Conservation (phyloP, 2,329 filamentous ascomycete genomes). For the Colletotrichum spinosum region DNA sequence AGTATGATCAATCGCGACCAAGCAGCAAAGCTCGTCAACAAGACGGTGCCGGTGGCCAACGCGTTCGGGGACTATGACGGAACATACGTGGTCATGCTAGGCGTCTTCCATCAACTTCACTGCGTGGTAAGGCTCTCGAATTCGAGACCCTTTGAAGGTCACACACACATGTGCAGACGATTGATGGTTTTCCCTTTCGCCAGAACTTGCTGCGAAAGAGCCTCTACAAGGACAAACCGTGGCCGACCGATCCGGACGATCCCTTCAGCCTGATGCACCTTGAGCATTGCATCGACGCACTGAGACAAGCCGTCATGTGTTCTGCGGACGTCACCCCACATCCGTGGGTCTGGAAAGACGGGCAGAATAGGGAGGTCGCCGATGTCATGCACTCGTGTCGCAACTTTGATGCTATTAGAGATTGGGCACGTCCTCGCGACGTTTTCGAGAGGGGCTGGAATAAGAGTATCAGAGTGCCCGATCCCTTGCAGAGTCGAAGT, state of each 20-base stretch:
- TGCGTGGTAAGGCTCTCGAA: neutral
- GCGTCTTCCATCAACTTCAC: slow-evolving; percentile 7
- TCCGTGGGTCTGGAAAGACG: slow-evolving; percentile 7
- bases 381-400: slow-evolving; percentile 4
- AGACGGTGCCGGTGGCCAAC: neutral
- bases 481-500: neutral
- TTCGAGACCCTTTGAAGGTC: neutral
- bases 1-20: slow-evolving; percentile 10
- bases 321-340: slow-evolving; percentile 1
- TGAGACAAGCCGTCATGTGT: slow-evolving; percentile 8
- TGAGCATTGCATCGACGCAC: slow-evolving; percentile 5
- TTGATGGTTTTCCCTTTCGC: neutral
- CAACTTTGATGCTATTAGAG: slow-evolving; percentile 5
- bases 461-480: neutral
- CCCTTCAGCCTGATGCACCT: slow-evolving; percentile 5
- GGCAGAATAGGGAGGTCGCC: slow-evolving; percentile 4
- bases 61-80: neutral
- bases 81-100: slow-evolving; percentile 6
- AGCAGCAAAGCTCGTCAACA: slow-evolving; percentile 3
- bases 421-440: neutral
- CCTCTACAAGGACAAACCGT: slow-evolving; percentile 1
- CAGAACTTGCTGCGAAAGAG: slow-evolving; percentile 5
- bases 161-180: neutral
- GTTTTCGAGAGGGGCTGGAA: neutral
- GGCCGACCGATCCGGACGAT: neutral